A percentile compares a stretch with the other conserved stretches of the same genome.
phyloP scores from a whole-genome alignment of 2,329 filamentous ascomycete genomes.

The Diaporthe ampelina region DNA sequence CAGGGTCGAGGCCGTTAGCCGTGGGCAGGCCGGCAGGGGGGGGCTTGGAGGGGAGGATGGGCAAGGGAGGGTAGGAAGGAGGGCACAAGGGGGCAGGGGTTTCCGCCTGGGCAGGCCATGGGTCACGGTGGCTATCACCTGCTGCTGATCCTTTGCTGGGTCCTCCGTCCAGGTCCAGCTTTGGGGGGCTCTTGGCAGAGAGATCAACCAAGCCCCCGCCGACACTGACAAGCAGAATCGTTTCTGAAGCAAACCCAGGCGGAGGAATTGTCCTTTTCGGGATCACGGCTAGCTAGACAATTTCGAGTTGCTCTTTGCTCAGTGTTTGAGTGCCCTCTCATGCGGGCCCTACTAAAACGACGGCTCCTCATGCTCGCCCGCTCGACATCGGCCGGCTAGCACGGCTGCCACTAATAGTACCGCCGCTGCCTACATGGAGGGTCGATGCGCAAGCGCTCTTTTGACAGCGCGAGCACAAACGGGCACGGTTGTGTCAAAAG shows the following conservation, averaged over 20 bases:
- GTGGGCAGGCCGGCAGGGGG: conserved; percentile 14
- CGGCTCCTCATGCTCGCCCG: conserved; percentile 12
- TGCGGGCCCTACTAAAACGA: conserved; percentile 20
- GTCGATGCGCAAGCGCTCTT: not conserved
- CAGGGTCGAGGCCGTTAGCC: conserved; percentile 27
- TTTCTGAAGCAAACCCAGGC: conserved; percentile 33
- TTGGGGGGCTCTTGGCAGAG: conserved; percentile 24
- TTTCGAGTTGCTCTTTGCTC: not conserved
- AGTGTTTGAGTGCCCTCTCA: not conserved
- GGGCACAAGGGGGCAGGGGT: not conserved
- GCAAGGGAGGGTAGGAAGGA: not conserved
- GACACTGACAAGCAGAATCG: conserved; percentile 27
- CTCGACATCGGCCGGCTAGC: not conserved
- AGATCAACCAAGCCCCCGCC: conserved; percentile 19
- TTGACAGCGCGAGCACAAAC: conserved; percentile 3
- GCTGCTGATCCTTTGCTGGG: conserved; percentile 27
- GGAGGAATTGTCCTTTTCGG: conserved; percentile 24
- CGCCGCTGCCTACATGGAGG: not conserved
- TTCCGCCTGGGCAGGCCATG: not conserved
- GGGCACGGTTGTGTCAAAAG: conserved; percentile 19
- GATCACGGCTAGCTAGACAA: not conserved
- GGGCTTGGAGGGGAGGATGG: not conserved
- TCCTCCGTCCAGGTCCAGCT: conserved; percentile 17
- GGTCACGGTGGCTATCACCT: conserved; percentile 1
- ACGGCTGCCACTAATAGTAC: not conserved